phyloP scores from a whole-genome alignment of 2,329 filamentous ascomycete genomes.

The Alternaria hordeiaustralica region DNA sequence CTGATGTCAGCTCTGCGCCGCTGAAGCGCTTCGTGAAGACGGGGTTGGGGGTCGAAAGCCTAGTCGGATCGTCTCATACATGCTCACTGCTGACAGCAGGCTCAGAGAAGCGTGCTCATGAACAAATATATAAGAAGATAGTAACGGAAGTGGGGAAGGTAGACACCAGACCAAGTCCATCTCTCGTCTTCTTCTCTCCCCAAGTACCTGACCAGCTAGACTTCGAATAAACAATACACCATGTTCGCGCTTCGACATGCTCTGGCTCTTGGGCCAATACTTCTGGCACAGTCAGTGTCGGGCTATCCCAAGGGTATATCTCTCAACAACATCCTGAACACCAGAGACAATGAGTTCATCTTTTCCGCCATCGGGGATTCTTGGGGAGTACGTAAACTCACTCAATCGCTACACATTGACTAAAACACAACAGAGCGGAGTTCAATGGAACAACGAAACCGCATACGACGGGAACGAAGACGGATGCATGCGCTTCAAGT shows the following conservation, averaged over 20 bases:
- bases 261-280: neutral
- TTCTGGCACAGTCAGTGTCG: neutral
- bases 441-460: neutral
- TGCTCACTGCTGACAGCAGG: neutral
- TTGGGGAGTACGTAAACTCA: neutral
- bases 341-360: neutral
- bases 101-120: no score
- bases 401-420: neutral
- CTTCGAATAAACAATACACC: no score
- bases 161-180: neutral
- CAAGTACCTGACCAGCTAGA: no score
- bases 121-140: neutral
- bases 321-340: neutral
- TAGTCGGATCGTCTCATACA: neutral
- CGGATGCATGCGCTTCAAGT: neutral
- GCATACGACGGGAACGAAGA: neutral
- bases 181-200: neutral
- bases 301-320: neutral
- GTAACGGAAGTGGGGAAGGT: neutral
- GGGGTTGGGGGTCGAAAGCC: neutral
- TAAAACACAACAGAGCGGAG: neutral
- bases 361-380: neutral
- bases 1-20: neutral
- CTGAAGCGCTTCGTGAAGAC: neutral
- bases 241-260: no score